phyloP scores from a whole-genome alignment of 2,329 filamentous ascomycete species.

The Calonectria honghensis region DNA sequence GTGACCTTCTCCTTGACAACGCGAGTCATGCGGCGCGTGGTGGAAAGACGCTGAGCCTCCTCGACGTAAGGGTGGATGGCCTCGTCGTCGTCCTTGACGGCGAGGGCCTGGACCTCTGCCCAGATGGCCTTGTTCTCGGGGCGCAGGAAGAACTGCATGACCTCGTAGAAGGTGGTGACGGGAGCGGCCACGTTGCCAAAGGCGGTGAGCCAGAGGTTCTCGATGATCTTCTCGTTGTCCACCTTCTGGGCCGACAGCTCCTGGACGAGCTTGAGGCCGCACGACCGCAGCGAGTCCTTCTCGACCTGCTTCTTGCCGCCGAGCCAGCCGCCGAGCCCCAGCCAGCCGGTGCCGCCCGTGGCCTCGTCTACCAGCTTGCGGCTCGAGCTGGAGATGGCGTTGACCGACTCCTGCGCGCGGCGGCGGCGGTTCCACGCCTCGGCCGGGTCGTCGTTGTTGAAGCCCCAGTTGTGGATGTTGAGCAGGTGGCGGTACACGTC shows the following conservation, averaged over 20 bases:
- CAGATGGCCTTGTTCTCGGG: conserved; percentile 65
- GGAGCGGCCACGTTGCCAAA: conserved; percentile 64
- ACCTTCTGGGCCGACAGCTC: conserved; percentile 59
- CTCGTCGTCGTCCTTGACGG: conserved; percentile 59
- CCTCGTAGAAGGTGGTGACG: conserved; percentile 65
- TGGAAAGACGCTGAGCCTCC: conserved; percentile 65
- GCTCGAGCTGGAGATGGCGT: conserved; percentile 61
- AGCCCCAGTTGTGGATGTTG: conserved; percentile 67
- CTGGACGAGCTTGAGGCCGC: conserved; percentile 62
- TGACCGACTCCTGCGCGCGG: conserved; percentile 63
- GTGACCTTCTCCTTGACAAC: conserved; percentile 58
- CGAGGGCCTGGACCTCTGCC: conserved; percentile 64
- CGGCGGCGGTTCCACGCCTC: conserved; percentile 68
- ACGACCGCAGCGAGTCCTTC: conserved; percentile 62
- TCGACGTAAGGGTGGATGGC: conserved; percentile 61
- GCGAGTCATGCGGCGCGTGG: conserved; percentile 62
- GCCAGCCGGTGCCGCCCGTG: conserved; percentile 47
- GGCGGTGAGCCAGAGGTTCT: conserved; percentile 62
- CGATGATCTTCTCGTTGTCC: conserved; percentile 58
- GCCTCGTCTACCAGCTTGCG: conserved; percentile 63
- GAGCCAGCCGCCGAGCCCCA: conserved; percentile 53
- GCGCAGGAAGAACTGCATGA: conserved; percentile 64
- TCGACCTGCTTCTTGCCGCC: conserved; percentile 56
- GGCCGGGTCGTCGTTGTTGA: conserved; percentile 68
- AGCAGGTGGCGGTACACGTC: conserved; percentile 67